phyloP scores from a whole-genome alignment of 345 rosid species.

The Heritiera littoralis region DNA sequence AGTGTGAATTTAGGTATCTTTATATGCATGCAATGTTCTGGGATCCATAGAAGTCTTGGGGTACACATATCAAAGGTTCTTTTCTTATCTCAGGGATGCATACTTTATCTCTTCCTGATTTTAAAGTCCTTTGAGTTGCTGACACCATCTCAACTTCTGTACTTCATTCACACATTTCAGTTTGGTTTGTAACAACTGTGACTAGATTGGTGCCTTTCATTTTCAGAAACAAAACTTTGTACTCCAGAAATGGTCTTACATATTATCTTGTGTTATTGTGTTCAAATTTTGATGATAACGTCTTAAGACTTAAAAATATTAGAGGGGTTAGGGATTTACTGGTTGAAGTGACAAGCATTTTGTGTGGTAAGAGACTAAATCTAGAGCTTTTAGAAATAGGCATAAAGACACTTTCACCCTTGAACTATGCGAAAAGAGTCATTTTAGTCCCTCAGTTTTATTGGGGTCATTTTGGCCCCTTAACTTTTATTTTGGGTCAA shows the following conservation, averaged over 20 bases:
- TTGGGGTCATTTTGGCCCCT: too few relatives aligned
- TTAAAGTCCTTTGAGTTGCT: neutral
- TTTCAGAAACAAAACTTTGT: neutral
- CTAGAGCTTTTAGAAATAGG: neutral
- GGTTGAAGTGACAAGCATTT: neutral
- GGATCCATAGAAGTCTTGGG: slow-evolving; percentile 96
- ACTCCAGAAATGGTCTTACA: neutral
- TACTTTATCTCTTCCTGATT: neutral
- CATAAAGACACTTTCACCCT: too few relatives aligned
- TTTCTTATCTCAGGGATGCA: slow-evolving; percentile 6
- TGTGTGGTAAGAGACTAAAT: neutral
- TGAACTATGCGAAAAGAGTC: too few relatives aligned
- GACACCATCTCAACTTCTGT: neutral
- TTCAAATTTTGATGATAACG: neutral
- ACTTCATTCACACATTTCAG: neutral
- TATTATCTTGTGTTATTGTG: neutral
- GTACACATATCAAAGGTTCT: slow-evolving; percentile 96
- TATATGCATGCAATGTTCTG: slow-evolving; percentile 99
- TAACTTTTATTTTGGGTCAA: too few relatives aligned
- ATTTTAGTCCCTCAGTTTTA: too few relatives aligned
- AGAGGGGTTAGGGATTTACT: neutral
- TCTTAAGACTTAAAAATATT: neutral
- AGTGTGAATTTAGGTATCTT: slow-evolving; percentile 97
- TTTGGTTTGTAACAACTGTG: neutral
- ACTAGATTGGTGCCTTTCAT: neutral